phyloP scores from a whole-genome alignment of 768 basidiomycete species.

The Goffeauzyma gilvescens region DNA sequence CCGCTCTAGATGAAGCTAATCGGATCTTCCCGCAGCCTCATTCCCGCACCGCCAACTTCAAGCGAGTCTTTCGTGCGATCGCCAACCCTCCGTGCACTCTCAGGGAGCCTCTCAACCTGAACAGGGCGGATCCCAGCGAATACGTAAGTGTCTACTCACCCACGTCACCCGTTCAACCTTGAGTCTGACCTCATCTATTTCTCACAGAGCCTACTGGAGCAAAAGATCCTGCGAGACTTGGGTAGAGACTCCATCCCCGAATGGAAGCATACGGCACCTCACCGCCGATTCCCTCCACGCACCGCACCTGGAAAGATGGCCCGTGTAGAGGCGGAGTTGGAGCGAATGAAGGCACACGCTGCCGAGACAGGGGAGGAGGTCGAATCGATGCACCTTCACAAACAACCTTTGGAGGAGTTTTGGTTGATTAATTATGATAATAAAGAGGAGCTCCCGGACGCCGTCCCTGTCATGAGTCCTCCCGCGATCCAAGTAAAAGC shows the following conservation, averaged over 20 bases:
- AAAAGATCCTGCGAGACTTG: conserved; percentile 18
- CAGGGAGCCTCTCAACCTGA: conserved; percentile 4
- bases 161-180: background rate
- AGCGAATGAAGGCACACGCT: conserved; percentile 14
- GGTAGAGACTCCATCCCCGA: conserved; percentile 11
- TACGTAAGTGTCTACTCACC: conserved; percentile 10
- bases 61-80: conserved; percentile 2
- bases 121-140: conserved; percentile 7
- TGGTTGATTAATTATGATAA: too few relatives aligned
- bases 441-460: too few relatives aligned
- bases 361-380: conserved; percentile 6
- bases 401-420: too few relatives aligned
- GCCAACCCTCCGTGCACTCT: conserved; percentile 1
- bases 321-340: conserved; percentile 10
- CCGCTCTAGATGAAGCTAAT: too few relatives aligned
- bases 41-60: conserved; percentile 1
- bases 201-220: conserved; percentile 13
- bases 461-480: too few relatives aligned
- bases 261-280: conserved; percentile 7
- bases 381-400: conserved; percentile 12
- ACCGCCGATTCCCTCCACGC: conserved; percentile 12
- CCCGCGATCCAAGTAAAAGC: too few relatives aligned
- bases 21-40: background rate
- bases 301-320: conserved; percentile 14
- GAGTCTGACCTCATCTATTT: background rate